Base-by-base conservation (phyloP, 2,329 filamentous ascomycete species). In the Aurifilum marmelostoma region DNA sequence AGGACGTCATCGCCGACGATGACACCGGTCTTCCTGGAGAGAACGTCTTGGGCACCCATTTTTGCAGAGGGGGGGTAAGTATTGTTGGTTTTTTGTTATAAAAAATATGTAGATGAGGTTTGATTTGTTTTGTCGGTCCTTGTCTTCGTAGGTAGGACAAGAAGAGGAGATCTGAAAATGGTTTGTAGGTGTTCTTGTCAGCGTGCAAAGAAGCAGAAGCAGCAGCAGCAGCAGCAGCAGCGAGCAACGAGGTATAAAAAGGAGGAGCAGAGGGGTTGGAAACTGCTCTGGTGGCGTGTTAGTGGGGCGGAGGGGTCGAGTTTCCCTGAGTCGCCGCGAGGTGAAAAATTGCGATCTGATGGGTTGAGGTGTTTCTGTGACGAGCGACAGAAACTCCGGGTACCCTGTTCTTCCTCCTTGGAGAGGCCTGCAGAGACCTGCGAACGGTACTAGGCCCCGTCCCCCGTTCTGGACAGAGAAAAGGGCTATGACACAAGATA, bases 21-120 rank as follows among this genome's bases (percentile, higher is more conserved):
- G 79, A 89, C 87, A 77, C 89, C 89, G 73, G 83, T 74, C 84
- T 91, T 91, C 80, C 89, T 84, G 78, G 79, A 84, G 72, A 91
- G 85, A 78, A 87, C 80, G 75, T 88, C 86, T 73, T 77, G 74
- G 71, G 71, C 79, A 80, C 83, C 82, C 83, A 84, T 84, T 11
- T 68, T 68, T 41, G 61, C 61, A 29, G 34, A 47, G 16, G n/a
- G n/a, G n/a, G n/a, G n/a, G n/a, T n/a, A n/a, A n/a, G n/a, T n/a
- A n/a, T n/a, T n/a, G n/a, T n/a, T n/a, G n/a, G n/a, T n/a, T n/a
- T n/a, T n/a, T n/a, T n/a, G n/a, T n/a, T n/a, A n/a, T n/a, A n/a
- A n/a, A n/a, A n/a, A n/a, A n/a, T n/a, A n/a, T n/a, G n/a, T n/a
- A n/a, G n/a, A 24, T 21, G 39, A 21, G 41, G 37, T 34, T 8